Evolutionary conservation across 164 flowering plant genomes (phyloP).

Genomic region (Chimonanthus salicifolius): DNA sequence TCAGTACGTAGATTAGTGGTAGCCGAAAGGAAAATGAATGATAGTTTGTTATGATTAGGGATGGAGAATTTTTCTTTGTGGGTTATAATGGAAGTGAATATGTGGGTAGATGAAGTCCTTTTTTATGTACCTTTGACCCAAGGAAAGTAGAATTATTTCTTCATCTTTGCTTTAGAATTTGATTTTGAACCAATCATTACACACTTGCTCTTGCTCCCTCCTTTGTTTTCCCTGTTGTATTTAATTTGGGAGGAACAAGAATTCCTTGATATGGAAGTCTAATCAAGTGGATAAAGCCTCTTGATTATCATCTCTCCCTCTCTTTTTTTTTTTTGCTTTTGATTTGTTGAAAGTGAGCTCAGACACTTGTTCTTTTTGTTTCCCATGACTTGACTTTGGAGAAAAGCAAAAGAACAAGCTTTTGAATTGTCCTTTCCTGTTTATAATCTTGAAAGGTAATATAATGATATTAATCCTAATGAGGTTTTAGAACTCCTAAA

Average conservation of each 20-base stretch:
- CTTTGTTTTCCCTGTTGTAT: neutral
- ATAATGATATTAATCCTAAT: neutral
- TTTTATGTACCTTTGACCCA: conserved; percentile 19
- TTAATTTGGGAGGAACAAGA: neutral
- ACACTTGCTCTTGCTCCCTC: conserved; percentile 9
- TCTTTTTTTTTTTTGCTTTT: neutral
- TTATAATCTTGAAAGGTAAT: too few relatives aligned
- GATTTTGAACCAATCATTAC: conserved; percentile 7
- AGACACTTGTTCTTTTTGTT: neutral
- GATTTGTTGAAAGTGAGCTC: neutral
- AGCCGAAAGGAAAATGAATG: conserved; percentile 30
- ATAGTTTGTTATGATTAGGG: conserved; percentile 32
- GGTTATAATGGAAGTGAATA: neutral
- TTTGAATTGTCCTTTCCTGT: neutral
- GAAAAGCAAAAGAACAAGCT: neutral
- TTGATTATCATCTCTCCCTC: neutral
- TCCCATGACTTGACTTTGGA: neutral
- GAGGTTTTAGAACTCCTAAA: neutral
- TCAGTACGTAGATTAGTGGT: conserved; percentile 29
- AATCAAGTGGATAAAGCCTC: neutral
- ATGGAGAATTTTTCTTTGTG: conserved; percentile 16
- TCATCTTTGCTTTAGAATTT: conserved; percentile 1
- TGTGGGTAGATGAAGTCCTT: conserved; percentile 9
- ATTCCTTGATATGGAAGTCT: conserved; percentile 11
- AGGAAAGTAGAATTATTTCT: conserved; percentile 7